phyloP scores from a whole-genome alignment of 768 basidiomycete species.

The Rhodotorula paludigena region DNA sequence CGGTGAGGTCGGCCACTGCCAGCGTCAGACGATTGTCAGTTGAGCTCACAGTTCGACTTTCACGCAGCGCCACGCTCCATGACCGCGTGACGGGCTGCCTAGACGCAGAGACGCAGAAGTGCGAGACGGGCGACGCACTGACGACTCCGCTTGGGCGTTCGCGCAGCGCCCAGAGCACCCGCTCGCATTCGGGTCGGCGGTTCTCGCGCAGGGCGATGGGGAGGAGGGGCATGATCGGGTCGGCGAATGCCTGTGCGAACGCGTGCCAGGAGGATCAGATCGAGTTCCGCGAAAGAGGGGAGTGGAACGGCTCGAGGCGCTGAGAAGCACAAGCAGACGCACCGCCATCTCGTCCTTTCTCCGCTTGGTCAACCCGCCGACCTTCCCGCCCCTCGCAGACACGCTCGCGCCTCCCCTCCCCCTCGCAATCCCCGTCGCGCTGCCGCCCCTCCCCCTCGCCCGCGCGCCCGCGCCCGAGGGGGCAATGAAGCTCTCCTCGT shows the following conservation, averaged over 20 bases:
- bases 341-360: slow-evolving; percentile 33
- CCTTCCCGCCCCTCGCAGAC: not conserved
- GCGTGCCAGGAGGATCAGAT: not conserved
- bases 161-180: slow-evolving; percentile 21
- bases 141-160: not conserved
- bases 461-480: not conserved
- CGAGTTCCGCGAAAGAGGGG: too few species aligned
- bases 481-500: slow-evolving; percentile 7
- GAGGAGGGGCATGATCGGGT: slow-evolving; percentile 27
- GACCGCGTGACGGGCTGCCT: too few species aligned
- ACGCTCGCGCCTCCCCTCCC: not conserved
- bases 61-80: too few species aligned
- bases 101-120: too few species aligned
- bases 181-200: slow-evolving; percentile 20
- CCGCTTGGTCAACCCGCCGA: not conserved
- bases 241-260: slow-evolving; percentile 26
- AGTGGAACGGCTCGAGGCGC: too few species aligned
- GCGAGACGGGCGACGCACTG: not conserved
- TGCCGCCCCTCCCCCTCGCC: not conserved
- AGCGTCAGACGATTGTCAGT: not conserved
- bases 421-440: not conserved
- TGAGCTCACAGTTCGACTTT: too few species aligned
- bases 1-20: slow-evolving; percentile 15
- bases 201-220: slow-evolving; percentile 35
- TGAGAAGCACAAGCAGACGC: not conserved